Evolutionary conservation across 2,329 filamentous ascomycete species (phyloP).

Genomic region (Mycogone perniciosa): DNA sequence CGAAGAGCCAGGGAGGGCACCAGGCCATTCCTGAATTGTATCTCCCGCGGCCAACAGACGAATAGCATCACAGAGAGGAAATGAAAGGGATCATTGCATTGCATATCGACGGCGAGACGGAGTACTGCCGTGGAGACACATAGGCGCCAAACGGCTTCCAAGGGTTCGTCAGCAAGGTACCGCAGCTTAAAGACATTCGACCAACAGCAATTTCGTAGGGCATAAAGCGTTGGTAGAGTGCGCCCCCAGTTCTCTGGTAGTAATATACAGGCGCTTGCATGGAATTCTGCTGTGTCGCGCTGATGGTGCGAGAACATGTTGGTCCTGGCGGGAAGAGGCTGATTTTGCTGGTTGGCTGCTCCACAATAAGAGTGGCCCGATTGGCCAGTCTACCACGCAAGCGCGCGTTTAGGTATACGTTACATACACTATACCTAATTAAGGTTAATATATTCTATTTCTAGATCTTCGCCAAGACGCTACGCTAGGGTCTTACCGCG

Average conservation of each 20-base stretch:
- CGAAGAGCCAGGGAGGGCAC: slow-evolving; percentile 3
- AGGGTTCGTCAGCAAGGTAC: neutral
- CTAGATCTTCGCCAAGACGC: slow-evolving; percentile 3
- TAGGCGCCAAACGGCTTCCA: neutral
- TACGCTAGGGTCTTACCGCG: slow-evolving; percentile 13
- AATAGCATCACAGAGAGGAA: slow-evolving; percentile 8
- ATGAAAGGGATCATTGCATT: slow-evolving; percentile 14
- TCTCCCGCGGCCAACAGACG: neutral
- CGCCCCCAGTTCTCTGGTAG: neutral
- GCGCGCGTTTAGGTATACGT: slow-evolving; percentile 14
- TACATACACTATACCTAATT: neutral
- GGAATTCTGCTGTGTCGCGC: slow-evolving; percentile 7
- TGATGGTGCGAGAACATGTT: neutral
- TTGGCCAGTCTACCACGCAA: slow-evolving; percentile 5
- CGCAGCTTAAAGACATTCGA: neutral
- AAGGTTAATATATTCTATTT: neutral
- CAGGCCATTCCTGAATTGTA: slow-evolving; percentile 2
- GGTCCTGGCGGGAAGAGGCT: too few species aligned
- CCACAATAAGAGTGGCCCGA: neutral
- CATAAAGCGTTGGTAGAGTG: neutral
- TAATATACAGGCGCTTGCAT: slow-evolving; percentile 7
- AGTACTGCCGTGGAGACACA: slow-evolving; percentile 2
- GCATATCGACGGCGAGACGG: slow-evolving; percentile 5
- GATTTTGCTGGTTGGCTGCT: too few species aligned
- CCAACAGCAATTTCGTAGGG: neutral